These are phyloP conservation scores for Marchantia paleacea DNA, from an alignment of 225 moss, liverwort and hornwort species.

Conservation along the genomic window DNA sequence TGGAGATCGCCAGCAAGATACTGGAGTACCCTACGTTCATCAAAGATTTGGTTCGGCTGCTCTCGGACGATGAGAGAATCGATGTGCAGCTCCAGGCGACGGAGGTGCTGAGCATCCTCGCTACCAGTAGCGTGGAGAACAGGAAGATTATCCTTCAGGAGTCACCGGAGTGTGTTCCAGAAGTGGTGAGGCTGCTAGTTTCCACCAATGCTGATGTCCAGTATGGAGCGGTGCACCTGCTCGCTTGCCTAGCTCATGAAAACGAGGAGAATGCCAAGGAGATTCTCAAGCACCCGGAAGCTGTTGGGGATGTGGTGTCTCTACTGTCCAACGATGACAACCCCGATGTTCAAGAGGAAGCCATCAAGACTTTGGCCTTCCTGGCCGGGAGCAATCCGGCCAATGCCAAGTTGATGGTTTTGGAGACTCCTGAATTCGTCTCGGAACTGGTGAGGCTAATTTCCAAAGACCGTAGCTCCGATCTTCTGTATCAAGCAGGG, in stretches of 20 bases:
- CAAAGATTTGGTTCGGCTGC: neutral
- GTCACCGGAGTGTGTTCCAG: slow-evolving; percentile 6
- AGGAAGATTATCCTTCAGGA: neutral
- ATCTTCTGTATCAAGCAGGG: slow-evolving; percentile 21
- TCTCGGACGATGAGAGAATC: slow-evolving; percentile 8
- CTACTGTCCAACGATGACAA: slow-evolving; percentile 18
- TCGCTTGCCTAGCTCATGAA: slow-evolving; percentile 14
- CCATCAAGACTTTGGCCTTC: slow-evolving; percentile 21
- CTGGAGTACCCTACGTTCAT: slow-evolving; percentile 10
- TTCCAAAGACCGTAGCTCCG: slow-evolving; percentile 10
- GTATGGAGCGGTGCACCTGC: slow-evolving; percentile 16
- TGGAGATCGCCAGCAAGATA: slow-evolving; percentile 3
- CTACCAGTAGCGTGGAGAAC: slow-evolving; percentile 17
- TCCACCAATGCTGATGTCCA: slow-evolving; percentile 10
- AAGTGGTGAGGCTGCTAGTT: slow-evolving; percentile 10
- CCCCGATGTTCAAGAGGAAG: slow-evolving; percentile 26
- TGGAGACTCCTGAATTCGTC: slow-evolving; percentile 21
- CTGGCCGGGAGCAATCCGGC: slow-evolving; percentile 19
- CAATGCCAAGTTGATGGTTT: slow-evolving; percentile 16
- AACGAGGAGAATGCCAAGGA: slow-evolving; percentile 19
- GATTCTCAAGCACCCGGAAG: slow-evolving; percentile 27
- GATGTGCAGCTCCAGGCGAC: slow-evolving; percentile 20
- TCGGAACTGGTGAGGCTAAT: slow-evolving; percentile 13
- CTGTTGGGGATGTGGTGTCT: slow-evolving; percentile 16
- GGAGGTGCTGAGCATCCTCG: slow-evolving; percentile 18